Evolutionary conservation across 2,329 filamentous ascomycete genomes (phyloP), one percentile per base, ranked within the genome.

Genomic region (Penicillium sp.): DNA sequence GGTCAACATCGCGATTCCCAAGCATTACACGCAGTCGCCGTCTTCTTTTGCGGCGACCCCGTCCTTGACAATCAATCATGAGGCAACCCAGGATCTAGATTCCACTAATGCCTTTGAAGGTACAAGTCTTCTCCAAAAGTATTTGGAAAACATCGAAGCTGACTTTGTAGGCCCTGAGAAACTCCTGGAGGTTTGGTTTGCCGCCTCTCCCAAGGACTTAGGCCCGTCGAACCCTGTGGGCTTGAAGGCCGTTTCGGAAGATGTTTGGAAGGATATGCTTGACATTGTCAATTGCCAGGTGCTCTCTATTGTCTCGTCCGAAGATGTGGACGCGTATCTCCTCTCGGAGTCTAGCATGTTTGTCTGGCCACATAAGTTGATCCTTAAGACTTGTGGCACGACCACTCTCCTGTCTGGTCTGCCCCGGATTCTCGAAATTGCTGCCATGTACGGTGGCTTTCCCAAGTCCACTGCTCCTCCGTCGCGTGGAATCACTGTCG

Each of bases 261-360:
- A 96, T 56, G 89, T 87, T 55, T 99, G 95, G 95, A 96, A 96
- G 78, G 89, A 89, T 62, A 97, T 99, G 95, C 87, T 99, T 63
- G 95, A 99, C 76, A 86, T 97, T 74, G 95, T 99, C 80, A 96
- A 97, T 78, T 99, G 95, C 88, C 95, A 99, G 82, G 93, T 99
- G 59, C 85, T 99, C 60, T 99, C 95, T 4, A 90, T 97, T 65
- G 87, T 99, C 66, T 90, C 94, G 75, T 97, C 94, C 26, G 93
- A 97, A 66, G 90, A 94, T 75, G 91, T 98, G 71, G 95, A 99
- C 75, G 94, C 95, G 67, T 99, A 99, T 76, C 88, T 99, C 7
- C 85, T 99, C 60, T 99, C 95, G 66, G 95, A 99, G 82, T 98
- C 95, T 46, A 98, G 95, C 90, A 97, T 99, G 93, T 99, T 99